Evolutionary conservation across 148 eudicot genomes (phyloP).

Genomic region (Bassia scoparia): DNA sequence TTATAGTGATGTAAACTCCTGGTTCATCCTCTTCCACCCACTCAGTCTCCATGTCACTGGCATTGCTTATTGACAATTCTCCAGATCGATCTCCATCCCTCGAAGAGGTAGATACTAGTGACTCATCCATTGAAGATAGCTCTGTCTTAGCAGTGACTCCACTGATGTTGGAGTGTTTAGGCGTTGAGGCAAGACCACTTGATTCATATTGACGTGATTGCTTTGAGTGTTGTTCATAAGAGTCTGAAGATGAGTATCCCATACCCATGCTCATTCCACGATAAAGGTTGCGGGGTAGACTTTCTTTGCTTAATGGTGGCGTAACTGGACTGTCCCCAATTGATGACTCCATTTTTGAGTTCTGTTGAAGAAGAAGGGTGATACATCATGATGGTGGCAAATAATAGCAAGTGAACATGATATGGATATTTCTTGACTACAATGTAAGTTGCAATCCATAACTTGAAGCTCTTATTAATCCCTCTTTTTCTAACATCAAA

Average conservation of each 20-base stretch:
- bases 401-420: background rate
- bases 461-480: background rate
- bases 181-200: conserved; percentile 63
- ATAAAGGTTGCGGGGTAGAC: conserved; percentile 56
- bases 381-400: conserved; percentile 5
- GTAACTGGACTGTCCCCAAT: conserved; percentile 67
- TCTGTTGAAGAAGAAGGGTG: conserved; percentile 33
- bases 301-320: conserved; percentile 75
- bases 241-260: conserved; percentile 83
- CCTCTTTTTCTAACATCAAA: background rate
- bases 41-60: conserved; percentile 78
- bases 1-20: conserved; percentile 90
- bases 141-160: conserved; percentile 70
- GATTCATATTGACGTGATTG: conserved; percentile 57
- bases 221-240: conserved; percentile 69
- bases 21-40: conserved; percentile 99
- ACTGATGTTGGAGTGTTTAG: conserved; percentile 78
- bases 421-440: background rate
- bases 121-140: conserved; percentile 70
- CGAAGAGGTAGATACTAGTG: conserved; percentile 71
- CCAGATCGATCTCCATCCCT: conserved; percentile 85
- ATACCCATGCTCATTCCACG: conserved; percentile 47
- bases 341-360: conserved; percentile 53
- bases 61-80: conserved; percentile 80
- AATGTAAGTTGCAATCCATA: background rate